Conservation (phyloP, 2,329 filamentous ascomycete species). For the Kalaharituber pfeilii region DNA sequence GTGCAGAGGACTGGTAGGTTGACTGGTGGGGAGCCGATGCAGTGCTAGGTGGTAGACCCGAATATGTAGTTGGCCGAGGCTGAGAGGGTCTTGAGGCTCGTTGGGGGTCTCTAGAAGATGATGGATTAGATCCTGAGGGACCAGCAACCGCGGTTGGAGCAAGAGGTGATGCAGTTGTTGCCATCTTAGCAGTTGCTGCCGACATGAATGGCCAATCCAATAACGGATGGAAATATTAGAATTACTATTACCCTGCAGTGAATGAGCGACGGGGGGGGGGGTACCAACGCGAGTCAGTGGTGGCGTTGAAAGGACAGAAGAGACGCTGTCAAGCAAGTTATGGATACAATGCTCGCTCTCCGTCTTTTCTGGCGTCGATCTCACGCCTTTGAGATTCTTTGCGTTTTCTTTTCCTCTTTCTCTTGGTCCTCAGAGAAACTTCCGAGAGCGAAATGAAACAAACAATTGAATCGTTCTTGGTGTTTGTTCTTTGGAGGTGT, state of each 20-base stretch:
- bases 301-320: neutral
- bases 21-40: too few species aligned
- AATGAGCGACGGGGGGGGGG: neutral
- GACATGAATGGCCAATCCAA: neutral
- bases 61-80: conserved; percentile 18
- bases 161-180: neutral
- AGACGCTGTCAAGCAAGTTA: neutral
- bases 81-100: conserved; percentile 13
- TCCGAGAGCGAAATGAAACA: neutral
- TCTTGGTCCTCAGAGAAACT: neutral
- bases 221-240: neutral
- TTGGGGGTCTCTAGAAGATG: conserved; percentile 12
- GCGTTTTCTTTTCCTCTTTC: too few species aligned
- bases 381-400: neutral
- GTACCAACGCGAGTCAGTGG: neutral
- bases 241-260: neutral
- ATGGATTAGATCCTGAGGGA: conserved; percentile 14
- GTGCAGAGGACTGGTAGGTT: too few species aligned
- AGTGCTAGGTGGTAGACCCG: conserved; percentile 13
- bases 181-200: neutral
- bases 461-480: neutral
- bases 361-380: neutral
- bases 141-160: conserved; percentile 5
- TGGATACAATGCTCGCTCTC: neutral
- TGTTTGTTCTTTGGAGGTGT: neutral